These are phyloP conservation scores for Sporisorium graminicola DNA, from an alignment of 1,284 basidiomycete genomes.

Conservation along the genomic window DNA sequence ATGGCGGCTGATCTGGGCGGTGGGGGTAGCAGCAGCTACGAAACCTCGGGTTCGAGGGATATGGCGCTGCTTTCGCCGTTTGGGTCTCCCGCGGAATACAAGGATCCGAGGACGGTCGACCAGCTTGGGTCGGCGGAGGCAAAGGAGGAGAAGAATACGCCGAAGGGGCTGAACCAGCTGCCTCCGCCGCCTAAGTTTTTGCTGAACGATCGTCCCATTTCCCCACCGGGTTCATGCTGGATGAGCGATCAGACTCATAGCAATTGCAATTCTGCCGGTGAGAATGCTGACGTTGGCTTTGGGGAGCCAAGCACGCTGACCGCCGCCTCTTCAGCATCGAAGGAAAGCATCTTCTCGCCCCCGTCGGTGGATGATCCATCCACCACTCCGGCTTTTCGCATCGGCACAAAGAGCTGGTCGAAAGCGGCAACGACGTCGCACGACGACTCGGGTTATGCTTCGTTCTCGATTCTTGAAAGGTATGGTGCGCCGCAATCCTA, in stretches of 20 bases:
- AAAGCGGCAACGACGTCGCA: not conserved
- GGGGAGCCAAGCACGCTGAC: not conserved
- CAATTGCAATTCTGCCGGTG: not conserved
- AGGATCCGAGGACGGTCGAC: slow-evolving; percentile 4
- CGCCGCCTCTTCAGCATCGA: not conserved
- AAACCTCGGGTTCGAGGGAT: slow-evolving; percentile 17
- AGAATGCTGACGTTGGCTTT: not conserved
- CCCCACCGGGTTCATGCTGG: slow-evolving; percentile 34
- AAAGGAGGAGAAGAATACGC: not conserved
- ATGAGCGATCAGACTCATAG: slow-evolving; percentile 22
- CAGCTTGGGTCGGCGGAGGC: slow-evolving; percentile 5
- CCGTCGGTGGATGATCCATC: too few relatives aligned
- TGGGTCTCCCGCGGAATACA: slow-evolving; percentile 24
- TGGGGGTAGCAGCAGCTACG: slow-evolving; percentile 12
- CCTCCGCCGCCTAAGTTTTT: slow-evolving; percentile 42
- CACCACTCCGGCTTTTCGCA: not conserved
- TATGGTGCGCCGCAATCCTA: not conserved
- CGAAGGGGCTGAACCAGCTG: not conserved
- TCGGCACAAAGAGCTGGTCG: not conserved
- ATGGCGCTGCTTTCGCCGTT: slow-evolving; percentile 42
- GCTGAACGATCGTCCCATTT: slow-evolving; percentile 50
- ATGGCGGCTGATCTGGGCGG: slow-evolving; percentile 34
- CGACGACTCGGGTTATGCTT: slow-evolving; percentile 19
- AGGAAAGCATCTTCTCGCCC: not conserved
- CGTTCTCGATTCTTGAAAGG: slow-evolving; percentile 13